Conservation (phyloP, 2,329 filamentous ascomycete genomes). For the Didymella segeticola region DNA sequence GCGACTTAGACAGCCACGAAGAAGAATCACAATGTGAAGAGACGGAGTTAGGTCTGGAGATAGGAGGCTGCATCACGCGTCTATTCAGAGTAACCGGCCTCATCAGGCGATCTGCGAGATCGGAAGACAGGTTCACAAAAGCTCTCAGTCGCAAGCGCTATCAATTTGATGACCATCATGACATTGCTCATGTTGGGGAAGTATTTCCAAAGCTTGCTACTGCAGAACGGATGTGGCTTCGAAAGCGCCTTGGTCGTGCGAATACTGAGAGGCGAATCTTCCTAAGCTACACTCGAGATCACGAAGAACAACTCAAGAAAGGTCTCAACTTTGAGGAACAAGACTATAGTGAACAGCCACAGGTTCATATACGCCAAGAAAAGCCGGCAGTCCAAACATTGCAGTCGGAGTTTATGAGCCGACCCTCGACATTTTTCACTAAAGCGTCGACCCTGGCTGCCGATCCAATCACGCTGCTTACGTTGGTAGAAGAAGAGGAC, state of each 20-base stretch:
- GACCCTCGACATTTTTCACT: neutral
- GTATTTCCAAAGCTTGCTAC: neutral
- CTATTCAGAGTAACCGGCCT: neutral
- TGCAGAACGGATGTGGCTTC: neutral
- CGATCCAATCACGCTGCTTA: neutral
- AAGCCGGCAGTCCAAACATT: neutral
- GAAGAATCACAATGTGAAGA: neutral
- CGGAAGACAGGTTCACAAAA: neutral
- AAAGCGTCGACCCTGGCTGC: neutral
- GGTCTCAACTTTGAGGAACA: neutral
- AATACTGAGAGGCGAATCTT: neutral
- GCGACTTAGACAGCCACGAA: neutral
- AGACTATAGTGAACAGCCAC: neutral
- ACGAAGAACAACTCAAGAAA: neutral
- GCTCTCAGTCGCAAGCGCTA: neutral
- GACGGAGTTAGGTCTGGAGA: neutral
- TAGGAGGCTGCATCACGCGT: neutral
- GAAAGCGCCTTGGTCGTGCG: neutral
- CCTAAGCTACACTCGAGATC: neutral
- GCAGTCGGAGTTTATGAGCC: neutral
- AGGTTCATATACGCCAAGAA: neutral
- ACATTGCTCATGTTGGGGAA: neutral
- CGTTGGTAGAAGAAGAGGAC: neutral
- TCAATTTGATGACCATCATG: neutral
- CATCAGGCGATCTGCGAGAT: neutral